A percentile compares a stretch with the other conserved stretches of the same genome.
These are phyloP conservation scores for Amphicarpaea edgeworthii DNA, from an alignment of 306 rosid genomes.

Conservation along the genomic window DNA sequence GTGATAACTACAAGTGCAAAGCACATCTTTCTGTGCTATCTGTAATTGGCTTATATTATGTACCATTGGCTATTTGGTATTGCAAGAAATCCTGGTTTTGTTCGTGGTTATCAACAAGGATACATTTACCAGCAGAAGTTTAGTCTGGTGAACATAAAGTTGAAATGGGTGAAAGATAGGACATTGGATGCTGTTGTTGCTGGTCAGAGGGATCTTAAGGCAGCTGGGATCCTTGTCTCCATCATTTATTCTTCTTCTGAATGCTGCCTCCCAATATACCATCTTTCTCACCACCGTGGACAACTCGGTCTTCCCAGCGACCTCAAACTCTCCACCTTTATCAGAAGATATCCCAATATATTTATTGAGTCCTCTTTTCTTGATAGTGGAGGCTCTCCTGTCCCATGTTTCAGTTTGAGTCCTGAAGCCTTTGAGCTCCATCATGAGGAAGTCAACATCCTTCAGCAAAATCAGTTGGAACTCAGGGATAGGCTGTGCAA, in stretches of 20 bases:
- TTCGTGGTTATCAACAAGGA: slow-evolving; percentile 42
- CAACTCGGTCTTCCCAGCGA: slow-evolving; percentile 77
- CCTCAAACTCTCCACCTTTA: slow-evolving; percentile 70
- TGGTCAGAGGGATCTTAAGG: slow-evolving; percentile 73
- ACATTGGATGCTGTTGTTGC: slow-evolving; percentile 71
- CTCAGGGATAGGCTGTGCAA: slow-evolving; percentile 72
- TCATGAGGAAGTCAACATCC: slow-evolving; percentile 51
- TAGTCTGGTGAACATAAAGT: slow-evolving; percentile 75
- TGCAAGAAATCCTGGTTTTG: slow-evolving; percentile 45
- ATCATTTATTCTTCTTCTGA: slow-evolving; percentile 60
- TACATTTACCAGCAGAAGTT: slow-evolving; percentile 63
- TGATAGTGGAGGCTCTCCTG: slow-evolving; percentile 73
- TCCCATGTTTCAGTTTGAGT: slow-evolving; percentile 74
- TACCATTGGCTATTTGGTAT: slow-evolving; percentile 39
- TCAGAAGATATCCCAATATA: slow-evolving; percentile 79
- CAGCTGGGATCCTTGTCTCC: slow-evolving; percentile 72
- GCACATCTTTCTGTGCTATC: slow-evolving; percentile 14
- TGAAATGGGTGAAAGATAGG: slow-evolving; percentile 91
- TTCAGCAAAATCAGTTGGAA: slow-evolving; percentile 55
- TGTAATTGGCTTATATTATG: slow-evolving; percentile 33
- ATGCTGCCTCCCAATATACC: slow-evolving; percentile 68
- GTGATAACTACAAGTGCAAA: slow-evolving; percentile 10
- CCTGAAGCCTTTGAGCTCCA: slow-evolving; percentile 59
- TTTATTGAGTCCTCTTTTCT: slow-evolving; percentile 65
- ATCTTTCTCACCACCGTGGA: slow-evolving; percentile 61